phyloP scores from a whole-genome alignment of 2,329 filamentous ascomycete species.

The Leptosphaerulina australis region DNA sequence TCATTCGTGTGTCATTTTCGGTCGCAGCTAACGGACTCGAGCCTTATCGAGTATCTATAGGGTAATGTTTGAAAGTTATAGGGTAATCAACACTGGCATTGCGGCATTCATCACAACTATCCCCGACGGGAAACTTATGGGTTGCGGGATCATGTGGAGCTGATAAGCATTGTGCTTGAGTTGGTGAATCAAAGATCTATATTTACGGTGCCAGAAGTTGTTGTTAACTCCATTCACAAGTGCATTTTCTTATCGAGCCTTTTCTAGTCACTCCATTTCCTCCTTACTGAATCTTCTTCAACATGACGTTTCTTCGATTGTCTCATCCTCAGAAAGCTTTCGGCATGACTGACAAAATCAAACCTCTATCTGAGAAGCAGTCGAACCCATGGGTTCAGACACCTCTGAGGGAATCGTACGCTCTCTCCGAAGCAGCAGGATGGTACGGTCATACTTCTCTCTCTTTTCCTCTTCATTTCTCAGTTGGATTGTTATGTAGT shows the following conservation, averaged over 20 bases:
- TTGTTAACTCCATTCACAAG: constrained; percentile 9
- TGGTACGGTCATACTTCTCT: constrained; percentile 62
- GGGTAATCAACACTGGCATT: constrained; percentile 43
- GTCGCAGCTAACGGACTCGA: constrained; percentile 25
- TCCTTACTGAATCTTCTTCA: constrained; percentile 2
- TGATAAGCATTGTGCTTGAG: constrained; percentile 28
- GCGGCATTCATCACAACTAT: constrained; percentile 17
- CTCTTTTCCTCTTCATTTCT: neutral
- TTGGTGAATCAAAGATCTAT: constrained; percentile 3
- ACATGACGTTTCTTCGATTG: constrained; percentile 14
- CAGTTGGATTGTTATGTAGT: neutral
- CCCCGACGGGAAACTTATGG: constrained; percentile 17
- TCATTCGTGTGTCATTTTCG: constrained; percentile 36
- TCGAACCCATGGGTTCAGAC: constrained; percentile 69
- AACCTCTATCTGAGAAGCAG: constrained; percentile 30
- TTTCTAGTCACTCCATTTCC: neutral
- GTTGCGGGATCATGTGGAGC: constrained; percentile 30
- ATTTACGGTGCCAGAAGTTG: constrained; percentile 5
- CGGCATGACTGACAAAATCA: constrained; percentile 36
- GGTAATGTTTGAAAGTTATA: constrained; percentile 43
- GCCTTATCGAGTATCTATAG: constrained; percentile 43
- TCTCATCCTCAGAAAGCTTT: neutral
- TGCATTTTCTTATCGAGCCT: constrained; percentile 6
- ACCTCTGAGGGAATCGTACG: constrained; percentile 69
- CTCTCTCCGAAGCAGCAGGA: constrained; percentile 71